phyloP scores from a whole-genome alignment of 1,139 yeast species.

The Candida sp. region DNA sequence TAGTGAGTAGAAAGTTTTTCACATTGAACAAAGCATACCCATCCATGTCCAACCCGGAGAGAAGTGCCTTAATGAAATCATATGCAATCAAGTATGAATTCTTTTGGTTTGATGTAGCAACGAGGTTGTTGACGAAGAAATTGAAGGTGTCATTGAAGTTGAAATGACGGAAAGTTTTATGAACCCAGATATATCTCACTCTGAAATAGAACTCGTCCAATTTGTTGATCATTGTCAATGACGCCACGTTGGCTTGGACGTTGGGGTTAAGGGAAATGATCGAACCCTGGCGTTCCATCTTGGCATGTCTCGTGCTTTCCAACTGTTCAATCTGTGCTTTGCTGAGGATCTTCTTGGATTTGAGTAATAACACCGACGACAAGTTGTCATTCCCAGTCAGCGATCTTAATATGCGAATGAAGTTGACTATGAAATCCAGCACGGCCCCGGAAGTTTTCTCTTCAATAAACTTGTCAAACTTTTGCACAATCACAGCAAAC shows the following conservation, averaged over 20 bases:
- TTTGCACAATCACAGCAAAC: slow-evolving; percentile 9
- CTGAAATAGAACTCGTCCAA: slow-evolving; percentile 4
- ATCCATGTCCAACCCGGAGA: slow-evolving; percentile 17
- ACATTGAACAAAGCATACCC: slow-evolving; percentile 30
- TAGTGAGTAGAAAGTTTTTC: slow-evolving; percentile 36
- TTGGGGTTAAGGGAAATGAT: slow-evolving; percentile 1
- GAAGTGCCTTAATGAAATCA: slow-evolving; percentile 26
- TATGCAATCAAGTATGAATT: slow-evolving; percentile 17
- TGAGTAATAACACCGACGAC: slow-evolving; percentile 7
- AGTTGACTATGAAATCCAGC: slow-evolving; percentile 10
- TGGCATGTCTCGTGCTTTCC: not conserved
- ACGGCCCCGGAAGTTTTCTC: slow-evolving; percentile 8
- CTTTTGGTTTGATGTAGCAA: not conserved
- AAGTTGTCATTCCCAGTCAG: slow-evolving; percentile 3
- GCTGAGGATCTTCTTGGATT: slow-evolving; percentile 7
- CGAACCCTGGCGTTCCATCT: slow-evolving; percentile 4
- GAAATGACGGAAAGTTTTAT: slow-evolving; percentile 7
- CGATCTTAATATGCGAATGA: slow-evolving; percentile 8
- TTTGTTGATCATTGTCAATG: slow-evolving; percentile 7
- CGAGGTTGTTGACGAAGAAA: slow-evolving; percentile 4
- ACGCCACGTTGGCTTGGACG: slow-evolving; percentile 1
- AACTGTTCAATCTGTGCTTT: slow-evolving; percentile 10
- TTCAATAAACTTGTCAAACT: slow-evolving; percentile 6
- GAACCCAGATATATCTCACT: slow-evolving; percentile 8
- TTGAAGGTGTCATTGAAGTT: not conserved